phyloP scores from a whole-genome alignment of 805 yeast species.

The Yamadazyma takamatsuzukensis region DNA sequence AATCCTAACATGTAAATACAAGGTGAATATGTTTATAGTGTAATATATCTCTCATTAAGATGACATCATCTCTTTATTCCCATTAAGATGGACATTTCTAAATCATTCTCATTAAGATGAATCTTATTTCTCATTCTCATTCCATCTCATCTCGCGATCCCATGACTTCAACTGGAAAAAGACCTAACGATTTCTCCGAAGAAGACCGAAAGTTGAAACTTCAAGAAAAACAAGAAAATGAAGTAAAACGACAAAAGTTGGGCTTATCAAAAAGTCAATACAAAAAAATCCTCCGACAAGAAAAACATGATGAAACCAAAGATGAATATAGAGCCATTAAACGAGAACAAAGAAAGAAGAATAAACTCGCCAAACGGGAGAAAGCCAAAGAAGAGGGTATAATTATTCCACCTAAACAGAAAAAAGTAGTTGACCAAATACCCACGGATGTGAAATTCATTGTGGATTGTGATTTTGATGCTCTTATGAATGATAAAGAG shows the following conservation, averaged over 20 bases:
- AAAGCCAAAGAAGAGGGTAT: slow-evolving; percentile 35
- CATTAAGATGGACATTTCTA: too few species aligned
- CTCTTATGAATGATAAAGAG: slow-evolving; percentile 74
- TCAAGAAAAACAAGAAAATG: slow-evolving; percentile 10
- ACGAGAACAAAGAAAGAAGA: slow-evolving; percentile 50
- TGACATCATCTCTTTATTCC: too few species aligned
- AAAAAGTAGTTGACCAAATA: slow-evolving; percentile 42
- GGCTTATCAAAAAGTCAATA: slow-evolving; percentile 87
- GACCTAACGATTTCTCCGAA: slow-evolving; percentile 6
- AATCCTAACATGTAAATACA: slow-evolving; percentile 2
- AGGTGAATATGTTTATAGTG: too few species aligned
- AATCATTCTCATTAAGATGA: too few species aligned
- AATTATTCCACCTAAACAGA: slow-evolving; percentile 23
- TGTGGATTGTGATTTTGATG: slow-evolving; percentile 91
- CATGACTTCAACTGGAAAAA: slow-evolving; percentile 4
- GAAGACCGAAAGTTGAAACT: slow-evolving; percentile 7
- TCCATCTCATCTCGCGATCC: too few species aligned
- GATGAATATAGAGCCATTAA: slow-evolving; percentile 54
- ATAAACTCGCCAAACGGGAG: slow-evolving; percentile 21
- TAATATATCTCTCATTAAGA: too few species aligned
- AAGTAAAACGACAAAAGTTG: slow-evolving; percentile 8
- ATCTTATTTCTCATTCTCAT: too few species aligned
- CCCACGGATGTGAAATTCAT: slow-evolving; percentile 52
- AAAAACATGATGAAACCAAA: slow-evolving; percentile 60
- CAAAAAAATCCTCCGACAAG: slow-evolving; percentile 64